Evolutionary conservation across 2,329 filamentous ascomycete genomes (phyloP).

Genomic region (Stachybotrys elegans): DNA sequence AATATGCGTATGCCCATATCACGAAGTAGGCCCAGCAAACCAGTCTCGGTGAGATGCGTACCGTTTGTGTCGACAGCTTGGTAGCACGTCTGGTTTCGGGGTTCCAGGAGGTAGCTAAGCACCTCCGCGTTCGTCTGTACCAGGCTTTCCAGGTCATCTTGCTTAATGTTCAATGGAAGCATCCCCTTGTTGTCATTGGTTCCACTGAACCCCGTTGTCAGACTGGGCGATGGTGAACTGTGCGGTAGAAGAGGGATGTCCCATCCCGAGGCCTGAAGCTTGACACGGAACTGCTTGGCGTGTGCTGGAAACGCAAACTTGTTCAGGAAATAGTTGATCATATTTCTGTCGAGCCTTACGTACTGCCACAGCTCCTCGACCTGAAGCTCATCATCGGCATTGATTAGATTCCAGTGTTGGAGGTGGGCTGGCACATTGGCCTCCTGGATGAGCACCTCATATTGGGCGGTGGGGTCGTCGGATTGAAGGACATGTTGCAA

Average conservation of each 20-base stretch:
- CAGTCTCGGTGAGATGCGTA: constrained; percentile 38
- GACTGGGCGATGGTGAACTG: neutral
- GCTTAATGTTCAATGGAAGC: constrained; percentile 56
- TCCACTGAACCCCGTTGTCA: constrained; percentile 66
- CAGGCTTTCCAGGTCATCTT: constrained; percentile 53
- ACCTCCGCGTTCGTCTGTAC: constrained; percentile 61
- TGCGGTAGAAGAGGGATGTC: constrained; percentile 49
- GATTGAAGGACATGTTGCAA: constrained; percentile 47
- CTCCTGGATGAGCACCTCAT: constrained; percentile 42
- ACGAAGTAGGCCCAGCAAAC: constrained; percentile 35
- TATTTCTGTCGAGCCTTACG: constrained; percentile 37
- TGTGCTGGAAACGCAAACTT: constrained; percentile 61
- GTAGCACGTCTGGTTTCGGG: constrained; percentile 42
- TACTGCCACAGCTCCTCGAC: constrained; percentile 43
- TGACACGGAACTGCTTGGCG: constrained; percentile 59
- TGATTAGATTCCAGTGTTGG: constrained; percentile 50
- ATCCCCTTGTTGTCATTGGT: constrained; percentile 61
- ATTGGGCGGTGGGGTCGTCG: constrained; percentile 52
- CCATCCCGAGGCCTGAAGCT: constrained; percentile 63
- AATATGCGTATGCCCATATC: constrained; percentile 45
- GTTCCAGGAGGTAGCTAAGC: constrained; percentile 49
- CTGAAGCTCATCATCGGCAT: constrained; percentile 51
- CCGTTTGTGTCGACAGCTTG: constrained; percentile 20
- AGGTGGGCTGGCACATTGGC: constrained; percentile 40
- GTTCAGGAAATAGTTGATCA: constrained; percentile 57